Conservation (phyloP, 257 asterid genomes). For the Gardenia jasminoides region DNA sequence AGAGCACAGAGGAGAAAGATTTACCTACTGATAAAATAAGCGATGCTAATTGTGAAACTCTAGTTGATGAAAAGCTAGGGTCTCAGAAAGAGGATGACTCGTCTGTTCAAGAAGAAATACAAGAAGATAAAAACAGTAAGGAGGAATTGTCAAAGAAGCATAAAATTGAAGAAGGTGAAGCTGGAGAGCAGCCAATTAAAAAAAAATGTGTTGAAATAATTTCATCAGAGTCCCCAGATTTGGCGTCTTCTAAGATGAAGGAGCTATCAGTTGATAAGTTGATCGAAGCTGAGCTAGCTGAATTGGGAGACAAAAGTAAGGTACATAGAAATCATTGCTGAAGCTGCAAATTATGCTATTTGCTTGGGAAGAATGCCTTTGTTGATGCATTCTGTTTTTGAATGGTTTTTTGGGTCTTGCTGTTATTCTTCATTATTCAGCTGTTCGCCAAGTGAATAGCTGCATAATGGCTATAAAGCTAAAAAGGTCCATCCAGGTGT, state of each 20-base stretch:
- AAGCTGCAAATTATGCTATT: not conserved
- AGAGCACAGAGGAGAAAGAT: conserved; percentile 21
- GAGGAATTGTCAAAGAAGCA: conserved; percentile 32
- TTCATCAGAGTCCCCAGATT: conserved; percentile 27
- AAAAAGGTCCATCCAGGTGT: no score
- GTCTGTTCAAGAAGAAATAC: conserved; percentile 33
- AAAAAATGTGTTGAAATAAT: conserved; percentile 48
- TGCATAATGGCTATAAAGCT: not conserved
- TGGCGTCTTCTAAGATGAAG: conserved; percentile 33
- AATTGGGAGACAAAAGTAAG: conserved; percentile 84
- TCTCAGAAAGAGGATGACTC: conserved; percentile 33
- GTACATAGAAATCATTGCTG: conserved; percentile 34
- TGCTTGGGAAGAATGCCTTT: not conserved
- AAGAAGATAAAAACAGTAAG: conserved; percentile 28
- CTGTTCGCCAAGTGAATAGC: not conserved
- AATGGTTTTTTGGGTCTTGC: not conserved
- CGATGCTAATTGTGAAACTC: conserved; percentile 24
- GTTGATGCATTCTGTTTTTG: not conserved
- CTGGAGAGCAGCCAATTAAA: conserved; percentile 60
- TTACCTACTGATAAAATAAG: conserved; percentile 25
- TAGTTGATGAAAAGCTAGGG: conserved; percentile 16
- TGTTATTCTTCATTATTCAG: not conserved
- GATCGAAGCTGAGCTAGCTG: conserved; percentile 89
- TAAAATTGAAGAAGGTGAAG: conserved; percentile 43
- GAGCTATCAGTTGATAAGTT: conserved; percentile 76